Evolutionary conservation across 305 asterid species (phyloP), one percentile per base, ranked within the genome.

Genomic region (Plantago rigida): DNA sequence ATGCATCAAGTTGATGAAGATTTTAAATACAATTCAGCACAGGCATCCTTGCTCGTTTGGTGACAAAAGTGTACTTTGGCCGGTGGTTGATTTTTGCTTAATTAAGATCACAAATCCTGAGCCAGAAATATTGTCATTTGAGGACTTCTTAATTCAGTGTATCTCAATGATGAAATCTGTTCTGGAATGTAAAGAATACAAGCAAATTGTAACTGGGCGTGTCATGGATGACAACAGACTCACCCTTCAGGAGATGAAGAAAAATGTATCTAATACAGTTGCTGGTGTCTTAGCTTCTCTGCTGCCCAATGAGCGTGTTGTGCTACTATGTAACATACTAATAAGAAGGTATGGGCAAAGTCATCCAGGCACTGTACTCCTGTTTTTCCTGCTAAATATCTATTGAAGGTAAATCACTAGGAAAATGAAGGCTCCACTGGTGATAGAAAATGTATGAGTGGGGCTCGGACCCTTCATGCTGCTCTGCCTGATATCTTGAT

Each of bases 1-100:
- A 54, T 92, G 96, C 71, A 76, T 81, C 56, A 89, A 92, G 71
- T 70, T 89, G 63, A 75, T 92, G 95, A 89, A 85, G 86, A 85
- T 92, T 73, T 75, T 86, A 68, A 71, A 89, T 50, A 75, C 89
- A 73, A 75, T 83, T 75, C 99, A 92, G 78, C 76, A 65, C 62
- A 79, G 91, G 51, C 99, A 92, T 75, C 99, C 99, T 73, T 92
- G 86, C 73, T 80, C 99, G 55, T 92, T 92, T 77, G 99, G 99
- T 67, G 91, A 86, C 81, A 81, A 85, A 73, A 68, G 82, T 77
- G 92, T 89, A 65, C 81, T 87, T 63, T 85, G 85, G 71, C 82
- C 82, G 56, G 78, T 85, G 64, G 77, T 82, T 78, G 86, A 92
- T 65, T 92, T 83, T 68, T 92, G 97, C 81, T 70, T 89, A 53